Conservation (phyloP, 1,284 basidiomycete genomes). For the Sporisorium sorghi region DNA sequence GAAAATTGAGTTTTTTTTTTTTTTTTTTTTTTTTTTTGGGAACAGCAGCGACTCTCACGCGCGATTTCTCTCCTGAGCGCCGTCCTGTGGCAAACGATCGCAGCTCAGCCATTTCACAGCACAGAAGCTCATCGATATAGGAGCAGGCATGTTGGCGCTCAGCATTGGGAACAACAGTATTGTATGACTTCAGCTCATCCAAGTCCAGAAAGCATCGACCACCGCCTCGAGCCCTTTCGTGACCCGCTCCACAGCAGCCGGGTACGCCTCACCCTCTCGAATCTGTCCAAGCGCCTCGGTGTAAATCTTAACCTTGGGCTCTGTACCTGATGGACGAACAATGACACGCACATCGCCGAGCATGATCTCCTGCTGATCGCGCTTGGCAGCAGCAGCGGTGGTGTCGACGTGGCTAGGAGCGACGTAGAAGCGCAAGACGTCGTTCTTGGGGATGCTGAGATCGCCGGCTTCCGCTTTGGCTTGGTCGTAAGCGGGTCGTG, state of each 20-base stretch:
- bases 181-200: slow-evolving; percentile 60
- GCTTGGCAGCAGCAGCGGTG: slow-evolving; percentile 1
- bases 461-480: slow-evolving; percentile 49
- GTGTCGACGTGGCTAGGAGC: slow-evolving; percentile 31
- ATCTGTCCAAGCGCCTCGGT: slow-evolving; percentile 54
- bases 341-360: slow-evolving; percentile 58
- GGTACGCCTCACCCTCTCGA: slow-evolving; percentile 41
- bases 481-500: slow-evolving; percentile 30
- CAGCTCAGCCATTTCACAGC: neutral
- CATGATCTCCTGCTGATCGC: slow-evolving; percentile 50
- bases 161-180: too few relatives aligned
- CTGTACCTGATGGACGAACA: slow-evolving; percentile 60
- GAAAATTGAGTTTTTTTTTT: neutral
- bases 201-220: slow-evolving; percentile 55
- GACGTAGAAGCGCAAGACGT: slow-evolving; percentile 62
- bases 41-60: slow-evolving; percentile 7
- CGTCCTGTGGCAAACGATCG: slow-evolving; percentile 3
- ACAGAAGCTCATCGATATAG: too few relatives aligned
- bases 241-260: slow-evolving; percentile 43
- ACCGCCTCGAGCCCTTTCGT: slow-evolving; percentile 43
- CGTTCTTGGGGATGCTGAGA: slow-evolving; percentile 57
- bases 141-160: too few relatives aligned
- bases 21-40: too few relatives aligned
- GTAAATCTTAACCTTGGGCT: slow-evolving; percentile 65
- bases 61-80: slow-evolving; percentile 4